Percentiles rank a stretch among this genome's conserved stretches.
phyloP scores from a whole-genome alignment of 768 basidiomycete genomes.

The Grammothele lineata region DNA sequence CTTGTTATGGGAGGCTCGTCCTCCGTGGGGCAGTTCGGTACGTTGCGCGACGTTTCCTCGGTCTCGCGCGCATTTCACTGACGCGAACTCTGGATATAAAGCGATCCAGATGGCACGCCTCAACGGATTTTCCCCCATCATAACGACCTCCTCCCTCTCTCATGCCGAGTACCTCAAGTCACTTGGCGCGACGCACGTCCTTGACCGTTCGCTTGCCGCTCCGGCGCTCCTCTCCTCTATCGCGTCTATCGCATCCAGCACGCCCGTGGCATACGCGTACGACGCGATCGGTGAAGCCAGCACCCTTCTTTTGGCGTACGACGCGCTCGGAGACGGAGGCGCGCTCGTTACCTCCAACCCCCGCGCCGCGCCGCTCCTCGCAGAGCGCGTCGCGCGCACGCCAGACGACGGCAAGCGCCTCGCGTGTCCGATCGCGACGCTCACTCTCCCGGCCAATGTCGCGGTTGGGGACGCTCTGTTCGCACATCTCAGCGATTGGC shows the following conservation, averaged over 20 bases:
- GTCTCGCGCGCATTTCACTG: no score
- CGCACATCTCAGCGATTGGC: conserved; percentile 14
- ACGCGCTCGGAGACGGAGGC: conserved; percentile 22
- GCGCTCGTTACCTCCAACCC: conserved; percentile 13
- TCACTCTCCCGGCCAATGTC: conserved; percentile 3
- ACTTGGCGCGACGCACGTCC: conserved; percentile 23
- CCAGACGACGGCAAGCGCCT: conserved; percentile 6
- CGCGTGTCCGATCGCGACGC: conserved; percentile 10
- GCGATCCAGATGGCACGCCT: conserved; percentile 24
- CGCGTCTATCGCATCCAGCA: conserved; percentile 11
- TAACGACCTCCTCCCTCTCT: conserved; percentile 23
- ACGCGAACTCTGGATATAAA: no score
- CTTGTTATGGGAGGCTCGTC: conserved; percentile 26
- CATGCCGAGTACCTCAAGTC: conserved; percentile 15
- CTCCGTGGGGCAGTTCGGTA: conserved; percentile 28
- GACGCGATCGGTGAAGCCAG: conserved; percentile 21
- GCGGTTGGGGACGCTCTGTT: conserved; percentile 12
- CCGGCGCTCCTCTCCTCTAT: conserved; percentile 9
- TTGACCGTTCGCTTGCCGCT: conserved; percentile 20
- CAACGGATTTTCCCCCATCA: conserved; percentile 26
- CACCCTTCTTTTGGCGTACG: conserved; percentile 20
- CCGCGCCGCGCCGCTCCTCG: conserved; percentile 2
- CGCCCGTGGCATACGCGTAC: conserved; percentile 21
- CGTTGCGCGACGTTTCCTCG: conserved; percentile 2
- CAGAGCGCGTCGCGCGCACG: conserved; percentile 1